A percentile compares a stretch with the other conserved stretches of the same genome.
These are phyloP conservation scores for Dissophora globulifera DNA, from an alignment of 192 early-diverging fungal species.

Conservation along the genomic window DNA sequence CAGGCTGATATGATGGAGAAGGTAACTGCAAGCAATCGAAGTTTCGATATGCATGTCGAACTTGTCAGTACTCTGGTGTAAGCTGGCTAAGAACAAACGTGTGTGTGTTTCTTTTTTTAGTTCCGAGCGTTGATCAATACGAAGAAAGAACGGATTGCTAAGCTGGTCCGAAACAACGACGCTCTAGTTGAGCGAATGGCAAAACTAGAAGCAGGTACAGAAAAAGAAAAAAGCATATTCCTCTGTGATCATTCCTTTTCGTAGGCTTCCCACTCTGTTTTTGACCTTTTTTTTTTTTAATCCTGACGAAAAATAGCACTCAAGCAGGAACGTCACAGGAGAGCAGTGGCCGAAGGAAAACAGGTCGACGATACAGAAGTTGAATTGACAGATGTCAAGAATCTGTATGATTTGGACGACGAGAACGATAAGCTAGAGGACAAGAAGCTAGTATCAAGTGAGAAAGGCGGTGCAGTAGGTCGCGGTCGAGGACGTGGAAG, in stretches of 20 bases:
- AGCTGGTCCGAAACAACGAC: slow-evolving; percentile 5
- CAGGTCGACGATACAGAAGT: slow-evolving; percentile 4
- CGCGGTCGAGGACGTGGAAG: slow-evolving; percentile 23
- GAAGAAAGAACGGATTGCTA: slow-evolving; percentile 34
- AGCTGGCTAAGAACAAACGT: too few species aligned
- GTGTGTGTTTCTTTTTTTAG: slow-evolving; percentile 14
- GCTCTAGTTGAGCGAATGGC: slow-evolving; percentile 12
- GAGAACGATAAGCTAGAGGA: background rate
- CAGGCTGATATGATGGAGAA: slow-evolving; percentile 33
- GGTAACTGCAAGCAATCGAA: too few species aligned
- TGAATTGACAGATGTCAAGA: slow-evolving; percentile 19
- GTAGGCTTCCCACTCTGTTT: too few species aligned
- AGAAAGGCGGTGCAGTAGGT: background rate
- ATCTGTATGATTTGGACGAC: slow-evolving; percentile 4
- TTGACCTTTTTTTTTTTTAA: background rate
- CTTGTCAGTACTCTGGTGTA: too few species aligned
- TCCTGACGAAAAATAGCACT: slow-evolving; percentile 8
- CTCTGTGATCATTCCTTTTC: too few species aligned
- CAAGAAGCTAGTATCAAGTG: background rate
- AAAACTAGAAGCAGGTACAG: slow-evolving; percentile 24
- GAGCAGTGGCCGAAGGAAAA: slow-evolving; percentile 14
- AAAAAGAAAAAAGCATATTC: too few species aligned
- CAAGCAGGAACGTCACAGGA: slow-evolving; percentile 24
- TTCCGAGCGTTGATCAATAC: slow-evolving; percentile 34
- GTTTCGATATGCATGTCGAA: too few species aligned